Conservation (phyloP, 129 eudicot species). For the Flaveria bidentis region DNA sequence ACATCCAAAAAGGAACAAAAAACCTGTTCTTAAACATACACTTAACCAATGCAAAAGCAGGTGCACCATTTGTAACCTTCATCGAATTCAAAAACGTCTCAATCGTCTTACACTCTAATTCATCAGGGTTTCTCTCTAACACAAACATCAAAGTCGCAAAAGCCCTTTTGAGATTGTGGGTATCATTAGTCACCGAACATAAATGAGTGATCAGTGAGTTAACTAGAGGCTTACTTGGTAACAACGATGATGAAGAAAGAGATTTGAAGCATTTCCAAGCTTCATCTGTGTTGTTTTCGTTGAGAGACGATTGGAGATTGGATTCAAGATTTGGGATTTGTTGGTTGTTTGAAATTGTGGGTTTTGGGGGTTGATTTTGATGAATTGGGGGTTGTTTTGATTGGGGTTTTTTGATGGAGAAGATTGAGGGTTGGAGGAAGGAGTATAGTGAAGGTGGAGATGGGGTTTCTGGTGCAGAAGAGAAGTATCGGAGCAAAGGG, state of each 20-base stretch:
- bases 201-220: constrained; percentile 67
- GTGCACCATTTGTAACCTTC: constrained; percentile 56
- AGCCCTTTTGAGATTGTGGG: constrained; percentile 82
- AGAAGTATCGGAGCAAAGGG: constrained; percentile 37
- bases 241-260: constrained; percentile 46
- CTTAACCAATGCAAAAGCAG: constrained; percentile 83
- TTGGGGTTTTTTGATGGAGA: constrained; percentile 45
- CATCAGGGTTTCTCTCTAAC: constrained; percentile 60
- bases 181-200: constrained; percentile 44
- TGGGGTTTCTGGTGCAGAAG: constrained; percentile 61
- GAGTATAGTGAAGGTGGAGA: constrained; percentile 76
- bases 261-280: constrained; percentile 95
- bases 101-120: constrained; percentile 55
- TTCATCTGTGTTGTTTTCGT: constrained; percentile 59
- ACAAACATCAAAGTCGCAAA: constrained; percentile 68
- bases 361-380: constrained; percentile 38
- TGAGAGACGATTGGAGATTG: constrained; percentile 54
- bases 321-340: constrained; percentile 56
- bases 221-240: constrained; percentile 72
- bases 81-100: constrained; percentile 55
- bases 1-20: constrained; percentile 69
- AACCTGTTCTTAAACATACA: constrained; percentile 78
- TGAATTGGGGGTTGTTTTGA: constrained; percentile 27
- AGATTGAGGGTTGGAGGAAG: constrained; percentile 78
- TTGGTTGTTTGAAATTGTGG: constrained; percentile 34